A percentile compares a stretch with the other conserved stretches of the same genome.
phyloP scores from a whole-genome alignment of 2,329 filamentous ascomycete genomes.

The Chrysosporium keratinophilum region DNA sequence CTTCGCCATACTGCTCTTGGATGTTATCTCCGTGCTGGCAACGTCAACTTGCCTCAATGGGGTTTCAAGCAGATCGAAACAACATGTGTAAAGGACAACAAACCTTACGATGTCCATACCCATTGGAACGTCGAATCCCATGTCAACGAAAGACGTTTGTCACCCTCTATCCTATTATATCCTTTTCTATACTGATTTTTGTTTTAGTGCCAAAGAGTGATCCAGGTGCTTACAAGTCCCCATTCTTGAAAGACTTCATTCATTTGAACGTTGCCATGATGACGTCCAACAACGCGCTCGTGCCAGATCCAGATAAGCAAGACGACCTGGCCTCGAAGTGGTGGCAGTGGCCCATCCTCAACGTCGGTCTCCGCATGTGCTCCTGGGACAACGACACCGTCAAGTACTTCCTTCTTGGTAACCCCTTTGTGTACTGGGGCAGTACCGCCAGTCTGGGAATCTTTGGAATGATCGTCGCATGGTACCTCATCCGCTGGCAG shows the following conservation, averaged over 20 bases:
- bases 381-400: constrained; percentile 91
- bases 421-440: constrained; percentile 92
- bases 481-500: constrained; percentile 92
- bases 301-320: constrained; percentile 97
- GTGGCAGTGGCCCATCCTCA: constrained; percentile 96
- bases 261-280: constrained; percentile 99
- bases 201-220: constrained; percentile 69
- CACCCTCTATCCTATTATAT: neutral
- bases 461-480: constrained; percentile 61
- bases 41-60: constrained; percentile 95
- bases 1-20: constrained; percentile 70
- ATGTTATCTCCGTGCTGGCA: constrained; percentile 91
- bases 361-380: constrained; percentile 96
- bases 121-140: constrained; percentile 99
- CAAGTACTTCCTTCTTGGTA: constrained; percentile 97
- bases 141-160: constrained; percentile 81
- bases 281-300: constrained; percentile 97
- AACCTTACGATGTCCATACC: constrained; percentile 83
- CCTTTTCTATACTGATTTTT: constrained; percentile 9
- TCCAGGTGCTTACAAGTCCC: constrained; percentile 86
- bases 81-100: constrained; percentile 87
- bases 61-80: constrained; percentile 99
- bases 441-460: constrained; percentile 68
- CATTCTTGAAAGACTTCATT: constrained; percentile 94
- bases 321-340: constrained; percentile 92